Evolutionary conservation across 768 basidiomycete species (phyloP), one percentile per base, ranked within the genome.

Genomic region (Amanita subjunquillea): DNA sequence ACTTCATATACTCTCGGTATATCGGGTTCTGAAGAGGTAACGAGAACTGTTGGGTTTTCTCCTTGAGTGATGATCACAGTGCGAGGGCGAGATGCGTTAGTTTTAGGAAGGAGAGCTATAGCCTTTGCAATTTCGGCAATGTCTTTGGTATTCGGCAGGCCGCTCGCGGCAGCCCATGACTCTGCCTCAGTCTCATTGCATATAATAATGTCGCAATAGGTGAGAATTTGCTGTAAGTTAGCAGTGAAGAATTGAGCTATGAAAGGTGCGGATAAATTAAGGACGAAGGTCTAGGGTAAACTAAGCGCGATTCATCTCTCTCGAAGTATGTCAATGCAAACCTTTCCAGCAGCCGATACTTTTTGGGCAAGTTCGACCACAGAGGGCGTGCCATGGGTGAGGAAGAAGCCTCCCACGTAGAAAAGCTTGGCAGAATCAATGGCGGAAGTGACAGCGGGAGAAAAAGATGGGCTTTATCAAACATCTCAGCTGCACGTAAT

Each of bases 221-320:
- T 85, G 41, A 99, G 68, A 60, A 98, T 69, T 63, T 87, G 73
- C 57, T 91, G 76, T 15, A 99, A 73, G 64, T 94, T 87, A 3
- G 73, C 69, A 54, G 77, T 77, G 75, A 97, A 97, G 78, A 96
- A 95, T 69, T 92, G 85, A 50, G 89, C 73, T 68, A 99, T 94
- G 77, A 98, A 99, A 15, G 96, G 96, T 3, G 96, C 96, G 7
- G 92, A 95, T 60, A 99, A 78, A 75, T 99, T 99, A 60, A 97
- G 68, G 9, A 79, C 80, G 67, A 97, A 94, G 55, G 83, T 84
- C 91, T 93, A 59, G 22, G 52, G n/a, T 44, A 20, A 44, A 23
- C 17, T 55, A 45, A 17, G 50, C 22, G 34, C 38, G 15, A 27
- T 25, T 12, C 4, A 23, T 45, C 6, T 52, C 46, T 38, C 10